A percentile compares a stretch with the other conserved stretches of the same genome.
phyloP scores from a whole-genome alignment of 2,329 filamentous ascomycete species.

The Talaromyces sp. region DNA sequence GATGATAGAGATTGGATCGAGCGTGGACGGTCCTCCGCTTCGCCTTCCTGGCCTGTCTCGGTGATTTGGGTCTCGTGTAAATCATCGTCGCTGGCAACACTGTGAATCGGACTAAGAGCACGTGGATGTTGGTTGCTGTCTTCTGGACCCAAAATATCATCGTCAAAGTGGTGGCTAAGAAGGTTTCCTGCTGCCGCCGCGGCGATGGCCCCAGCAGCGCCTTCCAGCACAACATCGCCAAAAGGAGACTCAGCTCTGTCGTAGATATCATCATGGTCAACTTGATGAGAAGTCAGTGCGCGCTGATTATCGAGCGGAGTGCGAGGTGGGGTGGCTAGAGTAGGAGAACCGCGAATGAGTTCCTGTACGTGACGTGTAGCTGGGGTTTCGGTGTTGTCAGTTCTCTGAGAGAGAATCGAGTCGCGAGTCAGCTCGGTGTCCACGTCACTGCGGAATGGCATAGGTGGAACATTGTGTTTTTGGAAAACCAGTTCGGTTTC shows the following conservation, averaged over 20 bases:
- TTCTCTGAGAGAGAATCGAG: conserved; percentile 78
- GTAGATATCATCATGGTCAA: conserved; percentile 22
- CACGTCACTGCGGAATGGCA: conserved; percentile 84
- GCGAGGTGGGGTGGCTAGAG: conserved; percentile 58
- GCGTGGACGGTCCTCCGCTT: conserved; percentile 41
- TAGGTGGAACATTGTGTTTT: conserved; percentile 64
- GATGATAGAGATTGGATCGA: conserved; percentile 59
- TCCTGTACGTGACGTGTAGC: conserved; percentile 60
- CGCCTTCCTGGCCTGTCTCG: conserved; percentile 56
- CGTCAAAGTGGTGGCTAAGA: conserved; percentile 40
- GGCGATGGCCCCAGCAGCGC: conserved; percentile 35
- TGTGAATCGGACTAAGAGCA: conserved; percentile 83
- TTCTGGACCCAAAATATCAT: conserved; percentile 44
- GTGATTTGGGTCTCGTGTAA: conserved; percentile 60
- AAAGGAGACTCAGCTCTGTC: conserved; percentile 28
- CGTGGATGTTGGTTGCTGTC: conserved; percentile 56
- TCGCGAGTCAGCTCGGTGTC: conserved; percentile 82
- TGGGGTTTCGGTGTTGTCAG: conserved; percentile 66
- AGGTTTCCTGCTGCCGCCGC: conserved; percentile 35
- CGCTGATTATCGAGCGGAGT: conserved; percentile 44
- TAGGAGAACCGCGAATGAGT: conserved; percentile 59
- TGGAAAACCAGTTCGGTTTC: conserved; percentile 53
- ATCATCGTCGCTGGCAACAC: conserved; percentile 80
- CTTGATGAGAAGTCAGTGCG: conserved; percentile 21
- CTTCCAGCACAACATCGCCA: conserved; percentile 21